Evolutionary conservation across 2,329 filamentous ascomycete genomes (phyloP).

Genomic region (Scorias spongiosa): DNA sequence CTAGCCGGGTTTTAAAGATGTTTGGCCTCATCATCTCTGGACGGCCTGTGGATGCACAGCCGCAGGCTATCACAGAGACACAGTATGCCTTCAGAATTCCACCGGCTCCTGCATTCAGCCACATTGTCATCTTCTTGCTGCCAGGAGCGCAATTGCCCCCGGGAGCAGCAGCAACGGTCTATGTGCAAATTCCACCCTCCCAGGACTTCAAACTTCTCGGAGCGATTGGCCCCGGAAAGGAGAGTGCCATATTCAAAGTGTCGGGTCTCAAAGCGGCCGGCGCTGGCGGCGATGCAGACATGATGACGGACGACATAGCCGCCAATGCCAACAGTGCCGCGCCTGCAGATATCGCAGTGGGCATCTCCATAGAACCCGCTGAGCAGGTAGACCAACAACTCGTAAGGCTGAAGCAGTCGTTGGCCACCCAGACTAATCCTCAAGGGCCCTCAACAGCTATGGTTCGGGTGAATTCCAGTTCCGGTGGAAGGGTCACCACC

Average conservation of each 20-base stretch:
- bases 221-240: constrained; percentile 77
- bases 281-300: constrained; percentile 34
- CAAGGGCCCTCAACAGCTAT: constrained; percentile 20
- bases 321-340: constrained; percentile 3
- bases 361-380: constrained; percentile 67
- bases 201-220: constrained; percentile 70
- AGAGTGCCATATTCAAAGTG: constrained; percentile 80
- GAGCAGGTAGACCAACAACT: constrained; percentile 57
- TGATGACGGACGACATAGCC: constrained; percentile 28
- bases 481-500: constrained; percentile 39
- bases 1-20: constrained; percentile 25
- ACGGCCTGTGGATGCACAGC: constrained; percentile 43
- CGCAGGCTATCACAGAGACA: constrained; percentile 39
- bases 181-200: constrained; percentile 53
- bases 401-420: constrained; percentile 38
- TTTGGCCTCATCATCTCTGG: constrained; percentile 48
- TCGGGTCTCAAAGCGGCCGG: constrained; percentile 26
- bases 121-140: constrained; percentile 79
- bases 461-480: constrained; percentile 14
- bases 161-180: constrained; percentile 74
- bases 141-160: constrained; percentile 60
- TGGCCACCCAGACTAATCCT: constrained; percentile 16
- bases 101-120: constrained; percentile 42
- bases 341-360: constrained; percentile 50
- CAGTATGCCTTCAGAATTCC: constrained; percentile 55